A percentile compares a stretch with the other conserved stretches of the same genome.
These are phyloP conservation scores for Fusarium paranaense DNA, from an alignment of 2,329 filamentous ascomycete genomes.

Conservation along the genomic window DNA sequence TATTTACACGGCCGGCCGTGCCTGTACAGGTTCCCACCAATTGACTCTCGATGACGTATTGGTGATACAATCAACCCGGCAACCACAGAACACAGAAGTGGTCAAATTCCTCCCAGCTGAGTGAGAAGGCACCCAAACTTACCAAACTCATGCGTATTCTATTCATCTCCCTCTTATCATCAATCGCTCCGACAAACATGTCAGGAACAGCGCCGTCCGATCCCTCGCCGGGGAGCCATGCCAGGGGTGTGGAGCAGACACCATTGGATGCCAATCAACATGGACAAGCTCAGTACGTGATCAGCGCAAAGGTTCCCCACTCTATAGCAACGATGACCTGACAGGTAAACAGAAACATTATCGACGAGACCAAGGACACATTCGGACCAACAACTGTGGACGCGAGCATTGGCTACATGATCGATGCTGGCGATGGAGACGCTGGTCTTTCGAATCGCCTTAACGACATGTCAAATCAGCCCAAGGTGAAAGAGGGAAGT, in stretches of 20 bases:
- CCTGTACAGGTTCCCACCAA: too few species aligned
- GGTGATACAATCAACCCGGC: slow-evolving; percentile 1
- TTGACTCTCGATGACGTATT: slow-evolving; percentile 10
- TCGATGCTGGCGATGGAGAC: neutral
- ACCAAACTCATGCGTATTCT: neutral
- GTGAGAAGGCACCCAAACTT: neutral
- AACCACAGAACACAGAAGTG: neutral
- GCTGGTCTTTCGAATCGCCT: neutral
- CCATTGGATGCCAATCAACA: slow-evolving; percentile 11
- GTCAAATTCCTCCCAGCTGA: neutral
- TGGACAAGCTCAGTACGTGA: slow-evolving; percentile 17
- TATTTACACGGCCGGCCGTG: too few species aligned
- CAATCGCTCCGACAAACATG: neutral
- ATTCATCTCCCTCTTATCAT: neutral
- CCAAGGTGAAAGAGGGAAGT: neutral
- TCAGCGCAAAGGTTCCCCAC: neutral
- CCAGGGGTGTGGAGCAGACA: slow-evolving; percentile 1
- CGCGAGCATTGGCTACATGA: slow-evolving; percentile 8
- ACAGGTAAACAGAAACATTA: neutral
- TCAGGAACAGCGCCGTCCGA: slow-evolving; percentile 20
- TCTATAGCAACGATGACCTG: neutral
- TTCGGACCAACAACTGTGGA: slow-evolving; percentile 3
- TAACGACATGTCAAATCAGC: neutral
- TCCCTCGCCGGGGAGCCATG: slow-evolving; percentile 8
- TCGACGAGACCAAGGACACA: slow-evolving; percentile 18